Base-by-base conservation (phyloP, 371 early-diverging fungal species). In the Lichtheimia ramosa region DNA sequence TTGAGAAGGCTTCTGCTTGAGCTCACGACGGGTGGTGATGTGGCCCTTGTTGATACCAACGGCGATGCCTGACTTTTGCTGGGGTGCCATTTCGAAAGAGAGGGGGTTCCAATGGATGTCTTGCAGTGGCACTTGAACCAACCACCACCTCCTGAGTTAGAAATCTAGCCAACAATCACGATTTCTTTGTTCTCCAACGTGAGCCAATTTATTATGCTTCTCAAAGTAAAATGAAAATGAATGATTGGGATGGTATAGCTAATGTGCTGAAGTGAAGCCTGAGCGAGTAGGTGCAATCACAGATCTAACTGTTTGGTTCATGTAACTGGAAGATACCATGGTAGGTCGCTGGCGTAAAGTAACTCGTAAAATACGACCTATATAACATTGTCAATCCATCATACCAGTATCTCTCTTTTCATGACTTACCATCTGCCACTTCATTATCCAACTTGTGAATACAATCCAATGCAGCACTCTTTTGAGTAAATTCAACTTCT, bases 1-100 rank as follows among this genome's bases (percentile, higher is more conserved):
- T 84, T 88, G 80, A 65, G 89, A 81, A 60, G 90, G 90, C 83
- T 93, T 92, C 48, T 77, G 81, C 81, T 86, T 84, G 72, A 89
- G 80, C 68, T 83, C 89, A 65, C 92, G 91, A 66, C 78, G 83
- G 62, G 96, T 87, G 75, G 90, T 89, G 86, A 90, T 81, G 88
- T 91, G 94, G 58, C 95, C 95, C 70, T 85, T 83, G 88, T 91
- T 94, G 74, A 82, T 72, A 68, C 94, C 93, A 68, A 83, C 77
- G 67, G 82, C 81, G 71, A 92, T 83, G 72, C 92, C 92, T 62
- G 92, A 80, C 82, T 88, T 88, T 66, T 66, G 66, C 50, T 62
- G 63, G 51, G 61, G 51, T 60, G 68, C 68, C 68, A 68, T 68
- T 27, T 24, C 51, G 27, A 51, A 16, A 59, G 52, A 59, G 43